Evolutionary conservation across 148 eudicot genomes (phyloP), one percentile per base, ranked within the genome.

Genomic region (Amaranthus cruentus): DNA sequence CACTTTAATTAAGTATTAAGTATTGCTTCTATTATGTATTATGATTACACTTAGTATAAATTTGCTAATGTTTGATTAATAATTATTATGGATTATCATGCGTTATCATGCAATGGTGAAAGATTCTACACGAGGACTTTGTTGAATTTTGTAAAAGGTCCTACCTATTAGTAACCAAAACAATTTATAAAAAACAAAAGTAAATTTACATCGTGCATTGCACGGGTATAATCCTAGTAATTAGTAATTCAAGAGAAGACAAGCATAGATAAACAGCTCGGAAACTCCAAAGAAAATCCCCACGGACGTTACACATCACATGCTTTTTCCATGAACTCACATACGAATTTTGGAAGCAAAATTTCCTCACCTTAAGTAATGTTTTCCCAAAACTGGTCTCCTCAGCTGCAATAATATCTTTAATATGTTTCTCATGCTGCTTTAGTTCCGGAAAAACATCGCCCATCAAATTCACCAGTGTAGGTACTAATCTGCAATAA

Each of bases 341-440:
- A 47, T 42, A 47, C 51, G 50, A 54, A 18, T 47, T 46, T 62
- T 73, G 62, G 62, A 55, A 68, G 69, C 46, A 64, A 62, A 68
- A 47, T 10, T 9, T 68, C 69, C 87, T 82, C 76, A 95, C 99
- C 81, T 92, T 88, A 47, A 81, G 83, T 85, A 95, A 84, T 64
- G 99, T 95, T 82, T 87, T 90, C 65, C 94, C 91, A 77, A 96
- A 96, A 81, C 95, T 96, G 78, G 84, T 71, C 78, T 96, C 99
- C 79, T 96, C 99, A 47, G 55, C 90, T 47, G 99, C 88, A 88
- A 96, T 90, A 56, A 81, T 73, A 52, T 87, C 90, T 77, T 83
- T 84, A 70, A 96, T 92, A 78, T 78, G 88, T 49, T 65, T 77
- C 69, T 89, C 89, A 63, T 81, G 94, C 44, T 87, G 87, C 82